Conservation (phyloP, 495 filamentous ascomycete species). For the Talaromyces ruber region DNA sequence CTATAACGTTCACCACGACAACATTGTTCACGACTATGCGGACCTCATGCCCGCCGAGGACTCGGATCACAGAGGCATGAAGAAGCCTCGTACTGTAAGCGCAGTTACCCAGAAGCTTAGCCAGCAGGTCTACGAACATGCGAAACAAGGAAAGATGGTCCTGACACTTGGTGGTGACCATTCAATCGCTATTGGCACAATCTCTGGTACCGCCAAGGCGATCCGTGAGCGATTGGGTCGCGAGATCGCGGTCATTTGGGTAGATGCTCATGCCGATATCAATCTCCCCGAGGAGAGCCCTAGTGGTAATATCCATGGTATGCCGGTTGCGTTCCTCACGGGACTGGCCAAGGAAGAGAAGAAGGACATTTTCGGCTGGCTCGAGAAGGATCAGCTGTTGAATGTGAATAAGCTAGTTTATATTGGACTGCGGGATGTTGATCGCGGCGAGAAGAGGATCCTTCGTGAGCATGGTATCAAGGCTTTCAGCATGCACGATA, state of each 20-base stretch:
- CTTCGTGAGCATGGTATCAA: slow-evolving; percentile 82
- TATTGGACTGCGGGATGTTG: slow-evolving; percentile 91
- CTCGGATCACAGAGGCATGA: slow-evolving; percentile 81
- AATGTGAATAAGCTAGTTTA: slow-evolving; percentile 88
- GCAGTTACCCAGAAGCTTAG: slow-evolving; percentile 75
- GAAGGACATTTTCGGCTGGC: slow-evolving; percentile 79
- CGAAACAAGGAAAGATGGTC: slow-evolving; percentile 75
- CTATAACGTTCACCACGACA: slow-evolving; percentile 80
- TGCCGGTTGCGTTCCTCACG: slow-evolving; percentile 91
- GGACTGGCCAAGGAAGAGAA: slow-evolving; percentile 66
- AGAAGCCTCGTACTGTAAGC: slow-evolving; percentile 81
- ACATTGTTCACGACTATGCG: slow-evolving; percentile 73
- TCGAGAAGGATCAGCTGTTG: slow-evolving; percentile 54
- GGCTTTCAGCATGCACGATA: slow-evolving; percentile 97
- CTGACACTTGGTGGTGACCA: slow-evolving; percentile 95
- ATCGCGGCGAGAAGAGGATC: slow-evolving; percentile 83
- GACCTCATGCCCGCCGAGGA: slow-evolving; percentile 58
- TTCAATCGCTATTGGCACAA: slow-evolving; percentile 88
- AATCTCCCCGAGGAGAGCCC: slow-evolving; percentile 86
- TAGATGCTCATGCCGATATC: slow-evolving; percentile 96
- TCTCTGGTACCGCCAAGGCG: slow-evolving; percentile 77
- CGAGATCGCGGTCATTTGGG: slow-evolving; percentile 94
- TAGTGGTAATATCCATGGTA: slow-evolving; percentile 94
- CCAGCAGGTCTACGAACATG: slow-evolving; percentile 80
- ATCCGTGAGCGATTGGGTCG: slow-evolving; percentile 70